Evolutionary conservation across 2,329 filamentous ascomycete species (phyloP).

Genomic region (Pseudocercospora eumusae): DNA sequence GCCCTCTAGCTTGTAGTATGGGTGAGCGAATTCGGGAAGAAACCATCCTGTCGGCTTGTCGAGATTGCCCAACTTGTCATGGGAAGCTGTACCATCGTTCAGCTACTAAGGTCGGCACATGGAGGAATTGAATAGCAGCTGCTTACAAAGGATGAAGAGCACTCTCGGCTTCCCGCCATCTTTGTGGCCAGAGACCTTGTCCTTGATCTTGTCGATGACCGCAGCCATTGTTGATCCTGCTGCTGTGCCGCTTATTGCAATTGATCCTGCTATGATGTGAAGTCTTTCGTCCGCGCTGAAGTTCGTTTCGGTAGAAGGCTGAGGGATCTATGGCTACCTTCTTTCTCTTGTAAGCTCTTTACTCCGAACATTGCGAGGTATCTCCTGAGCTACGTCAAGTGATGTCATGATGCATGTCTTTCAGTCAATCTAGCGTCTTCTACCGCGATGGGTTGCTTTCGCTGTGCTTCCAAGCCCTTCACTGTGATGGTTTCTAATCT

Average conservation of each 20-base stretch:
- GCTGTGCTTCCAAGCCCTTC: not conserved
- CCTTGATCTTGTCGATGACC: slow-evolving; percentile 34
- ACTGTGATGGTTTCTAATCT: not conserved
- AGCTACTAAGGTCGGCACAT: not conserved
- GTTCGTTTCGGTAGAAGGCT: not conserved
- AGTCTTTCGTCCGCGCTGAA: not conserved
- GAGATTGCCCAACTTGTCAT: slow-evolving; percentile 48
- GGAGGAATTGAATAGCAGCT: not conserved
- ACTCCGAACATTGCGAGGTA: slow-evolving; percentile 1
- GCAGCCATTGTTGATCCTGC: slow-evolving; percentile 14
- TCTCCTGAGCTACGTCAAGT: slow-evolving; percentile 5
- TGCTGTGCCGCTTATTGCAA: not conserved
- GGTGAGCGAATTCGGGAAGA: slow-evolving; percentile 49
- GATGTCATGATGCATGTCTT: slow-evolving; percentile 4
- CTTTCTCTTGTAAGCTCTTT: not conserved
- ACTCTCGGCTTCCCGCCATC: slow-evolving; percentile 16
- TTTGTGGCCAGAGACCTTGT: slow-evolving; percentile 28
- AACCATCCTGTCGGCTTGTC: slow-evolving; percentile 68
- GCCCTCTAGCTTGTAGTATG: slow-evolving; percentile 43
- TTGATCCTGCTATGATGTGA: not conserved
- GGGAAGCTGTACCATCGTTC: slow-evolving; percentile 53
- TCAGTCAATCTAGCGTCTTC: not conserved
- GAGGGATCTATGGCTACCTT: not conserved
- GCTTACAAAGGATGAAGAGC: slow-evolving; percentile 17
- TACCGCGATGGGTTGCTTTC: slow-evolving; percentile 1